Conservation (phyloP, 192 early-diverging fungal species). For the Dispira simplex region DNA sequence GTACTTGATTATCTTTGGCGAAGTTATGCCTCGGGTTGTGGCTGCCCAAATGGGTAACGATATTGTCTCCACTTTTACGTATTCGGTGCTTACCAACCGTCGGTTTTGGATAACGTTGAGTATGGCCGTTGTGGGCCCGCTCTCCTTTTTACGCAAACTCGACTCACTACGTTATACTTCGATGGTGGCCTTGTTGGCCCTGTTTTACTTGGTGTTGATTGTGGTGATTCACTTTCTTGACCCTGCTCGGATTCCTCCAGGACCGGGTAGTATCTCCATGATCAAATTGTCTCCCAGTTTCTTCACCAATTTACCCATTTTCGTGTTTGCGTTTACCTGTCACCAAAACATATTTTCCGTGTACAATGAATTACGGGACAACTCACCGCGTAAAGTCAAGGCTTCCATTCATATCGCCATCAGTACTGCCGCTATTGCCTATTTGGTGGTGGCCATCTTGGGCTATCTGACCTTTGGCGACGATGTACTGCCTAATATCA, state of each 20-base stretch:
- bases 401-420: slow-evolving; percentile 61
- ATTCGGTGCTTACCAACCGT: slow-evolving; percentile 34
- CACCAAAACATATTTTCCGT: slow-evolving; percentile 97
- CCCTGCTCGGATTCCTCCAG: slow-evolving; percentile 37
- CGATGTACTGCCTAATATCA: slow-evolving; percentile 65
- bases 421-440: slow-evolving; percentile 53
- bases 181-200: slow-evolving; percentile 66
- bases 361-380: slow-evolving; percentile 87
- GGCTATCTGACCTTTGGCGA: slow-evolving; percentile 91
- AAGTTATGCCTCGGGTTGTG: slow-evolving; percentile 68
- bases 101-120: slow-evolving; percentile 76
- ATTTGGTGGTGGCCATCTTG: slow-evolving; percentile 71
- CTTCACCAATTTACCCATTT: slow-evolving; percentile 76
- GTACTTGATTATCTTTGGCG: slow-evolving; percentile 91
- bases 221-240: slow-evolving; percentile 62
- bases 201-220: slow-evolving; percentile 73
- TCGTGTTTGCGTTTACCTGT: slow-evolving; percentile 98
- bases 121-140: slow-evolving; percentile 53
- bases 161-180: slow-evolving; percentile 87
- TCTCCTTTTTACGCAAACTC: slow-evolving; percentile 65
- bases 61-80: background rate
- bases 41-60: background rate
- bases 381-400: slow-evolving; percentile 50
- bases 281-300: slow-evolving; percentile 42
- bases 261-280: slow-evolving; percentile 37